phyloP scores from a whole-genome alignment of 1,139 yeast genomes.

The Pichia inconspicua region DNA sequence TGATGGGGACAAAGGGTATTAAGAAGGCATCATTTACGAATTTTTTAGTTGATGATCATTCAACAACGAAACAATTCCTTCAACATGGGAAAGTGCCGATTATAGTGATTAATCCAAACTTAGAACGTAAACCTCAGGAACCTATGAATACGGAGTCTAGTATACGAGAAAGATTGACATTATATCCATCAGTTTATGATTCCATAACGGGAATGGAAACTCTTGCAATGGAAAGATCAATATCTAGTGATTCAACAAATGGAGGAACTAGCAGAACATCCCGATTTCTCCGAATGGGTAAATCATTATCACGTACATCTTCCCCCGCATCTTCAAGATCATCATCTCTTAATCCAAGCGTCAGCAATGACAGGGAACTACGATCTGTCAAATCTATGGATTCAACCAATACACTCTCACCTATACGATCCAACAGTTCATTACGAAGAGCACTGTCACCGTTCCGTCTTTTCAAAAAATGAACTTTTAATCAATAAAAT shows the following conservation, averaged over 20 bases:
- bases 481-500: neutral
- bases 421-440: constrained; percentile 9
- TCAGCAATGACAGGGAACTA: neutral
- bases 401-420: neutral
- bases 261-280: constrained; percentile 15
- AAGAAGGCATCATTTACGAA: constrained; percentile 39
- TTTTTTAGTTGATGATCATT: constrained; percentile 34
- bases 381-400: neutral
- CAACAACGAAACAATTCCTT: constrained; percentile 54
- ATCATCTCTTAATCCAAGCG: neutral
- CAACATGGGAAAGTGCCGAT: constrained; percentile 66
- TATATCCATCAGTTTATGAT: constrained; percentile 14
- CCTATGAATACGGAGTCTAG: neutral
- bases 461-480: constrained; percentile 13
- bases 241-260: neutral
- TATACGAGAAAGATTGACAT: constrained; percentile 8
- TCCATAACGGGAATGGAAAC: constrained; percentile 7
- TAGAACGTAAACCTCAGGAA: constrained; percentile 26
- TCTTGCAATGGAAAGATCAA: constrained; percentile 11
- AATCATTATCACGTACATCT: constrained; percentile 14
- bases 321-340: constrained; percentile 11
- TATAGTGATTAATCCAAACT: constrained; percentile 54
- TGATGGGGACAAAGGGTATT: constrained; percentile 53
- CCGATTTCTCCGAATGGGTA: constrained; percentile 20
- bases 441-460: constrained; percentile 27